Conservation (phyloP, 2,329 filamentous ascomycete species). For the Leptographium flavum region DNA sequence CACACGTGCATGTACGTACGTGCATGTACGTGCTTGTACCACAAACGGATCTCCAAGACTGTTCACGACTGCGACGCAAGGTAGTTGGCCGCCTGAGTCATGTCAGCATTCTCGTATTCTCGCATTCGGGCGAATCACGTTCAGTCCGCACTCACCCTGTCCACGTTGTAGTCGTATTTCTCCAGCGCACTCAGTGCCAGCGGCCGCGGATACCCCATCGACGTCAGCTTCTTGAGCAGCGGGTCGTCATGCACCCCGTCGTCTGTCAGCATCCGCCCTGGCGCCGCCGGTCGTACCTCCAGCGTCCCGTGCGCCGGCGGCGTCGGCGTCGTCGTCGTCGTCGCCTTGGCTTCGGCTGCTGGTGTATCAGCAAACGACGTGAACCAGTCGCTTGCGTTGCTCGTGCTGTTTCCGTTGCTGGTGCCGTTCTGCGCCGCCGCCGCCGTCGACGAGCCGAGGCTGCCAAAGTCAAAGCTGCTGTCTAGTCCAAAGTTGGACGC, state of each 20-base stretch:
- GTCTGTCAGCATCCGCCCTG: constrained; percentile 55
- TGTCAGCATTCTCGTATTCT: not conserved
- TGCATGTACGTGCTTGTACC: no score
- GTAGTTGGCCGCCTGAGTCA: constrained; percentile 35
- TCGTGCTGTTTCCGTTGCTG: constrained; percentile 19
- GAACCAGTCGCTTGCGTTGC: constrained; percentile 61
- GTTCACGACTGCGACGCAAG: constrained; percentile 32
- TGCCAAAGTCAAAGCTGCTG: constrained; percentile 45
- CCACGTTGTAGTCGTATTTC: constrained; percentile 91
- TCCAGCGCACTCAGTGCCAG: constrained; percentile 71
- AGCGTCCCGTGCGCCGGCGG: constrained; percentile 14
- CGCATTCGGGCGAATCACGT: no score
- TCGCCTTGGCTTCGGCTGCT: not conserved
- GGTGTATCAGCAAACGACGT: not conserved
- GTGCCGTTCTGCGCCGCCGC: constrained; percentile 20
- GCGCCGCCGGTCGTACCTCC: constrained; percentile 12
- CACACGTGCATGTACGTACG: no score
- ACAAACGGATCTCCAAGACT: no score
- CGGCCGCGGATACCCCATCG: constrained; percentile 71
- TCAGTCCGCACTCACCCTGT: constrained; percentile 65
- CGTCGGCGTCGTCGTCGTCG: constrained; percentile 12
- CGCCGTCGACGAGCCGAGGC: constrained; percentile 22
- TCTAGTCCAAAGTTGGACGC: constrained; percentile 30
- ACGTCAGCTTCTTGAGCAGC: constrained; percentile 75
- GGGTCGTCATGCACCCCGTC: constrained; percentile 78